Evolutionary conservation across 805 yeast species (phyloP).

Genomic region (Zygotorulaspora danielsina): DNA sequence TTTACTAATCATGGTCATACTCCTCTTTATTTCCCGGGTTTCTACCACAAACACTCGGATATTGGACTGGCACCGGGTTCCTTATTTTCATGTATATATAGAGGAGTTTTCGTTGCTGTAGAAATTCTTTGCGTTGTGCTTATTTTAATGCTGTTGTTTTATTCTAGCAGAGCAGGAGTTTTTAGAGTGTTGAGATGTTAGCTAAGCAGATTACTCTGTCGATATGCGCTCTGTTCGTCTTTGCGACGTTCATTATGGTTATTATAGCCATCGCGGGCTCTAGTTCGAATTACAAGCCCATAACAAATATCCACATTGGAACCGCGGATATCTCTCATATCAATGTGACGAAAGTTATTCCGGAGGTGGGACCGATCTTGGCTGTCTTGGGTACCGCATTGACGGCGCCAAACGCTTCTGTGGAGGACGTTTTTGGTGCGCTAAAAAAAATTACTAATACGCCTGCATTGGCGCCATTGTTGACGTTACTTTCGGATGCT

Average conservation of each 20-base stretch:
- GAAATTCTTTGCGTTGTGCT: too few relatives aligned
- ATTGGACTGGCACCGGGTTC: too few relatives aligned
- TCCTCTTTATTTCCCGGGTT: not conserved
- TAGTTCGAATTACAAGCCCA: constrained; percentile 29
- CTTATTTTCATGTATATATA: constrained; percentile 2
- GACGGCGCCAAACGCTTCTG: constrained; percentile 22
- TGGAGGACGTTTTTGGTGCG: constrained; percentile 21
- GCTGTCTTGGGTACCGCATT: constrained; percentile 29
- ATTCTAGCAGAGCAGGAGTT: too few relatives aligned
- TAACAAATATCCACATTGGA: constrained; percentile 32
- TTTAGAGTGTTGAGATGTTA: too few relatives aligned
- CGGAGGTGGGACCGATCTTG: constrained; percentile 29
- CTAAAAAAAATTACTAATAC: constrained; percentile 27
- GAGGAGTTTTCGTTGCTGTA: too few relatives aligned
- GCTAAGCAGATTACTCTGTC: constrained; percentile 5
- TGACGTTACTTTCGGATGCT: constrained; percentile 28
- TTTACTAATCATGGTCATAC: not conserved
- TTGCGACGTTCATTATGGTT: constrained; percentile 28
- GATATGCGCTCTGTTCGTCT: constrained; percentile 22
- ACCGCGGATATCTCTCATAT: constrained; percentile 33
- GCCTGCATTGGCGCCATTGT: constrained; percentile 29
- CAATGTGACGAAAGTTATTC: constrained; percentile 35
- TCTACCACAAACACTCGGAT: too few relatives aligned
- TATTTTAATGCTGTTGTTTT: too few relatives aligned
- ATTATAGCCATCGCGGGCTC: constrained; percentile 35